phyloP scores from a whole-genome alignment of 306 rosid genomes.

The Dicorynia guianensis region DNA sequence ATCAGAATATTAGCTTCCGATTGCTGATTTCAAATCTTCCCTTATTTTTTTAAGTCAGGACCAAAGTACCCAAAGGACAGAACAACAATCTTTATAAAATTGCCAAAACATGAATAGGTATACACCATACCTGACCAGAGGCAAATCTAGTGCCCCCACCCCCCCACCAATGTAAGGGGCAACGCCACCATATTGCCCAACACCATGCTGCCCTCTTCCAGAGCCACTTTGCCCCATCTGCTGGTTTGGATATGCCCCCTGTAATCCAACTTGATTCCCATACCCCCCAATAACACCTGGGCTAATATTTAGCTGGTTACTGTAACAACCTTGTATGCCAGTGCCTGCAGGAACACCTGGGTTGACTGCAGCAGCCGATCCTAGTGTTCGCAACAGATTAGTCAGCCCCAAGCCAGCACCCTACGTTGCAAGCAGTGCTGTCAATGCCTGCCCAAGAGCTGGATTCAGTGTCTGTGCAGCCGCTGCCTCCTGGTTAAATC shows the following conservation, averaged over 20 bases:
- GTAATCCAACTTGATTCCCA: conserved; percentile 72
- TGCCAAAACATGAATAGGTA: conserved; percentile 7
- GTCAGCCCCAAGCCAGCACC: conserved; percentile 80
- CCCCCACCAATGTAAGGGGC: conserved; percentile 74
- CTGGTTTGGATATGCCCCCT: conserved; percentile 69
- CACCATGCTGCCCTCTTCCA: conserved; percentile 88
- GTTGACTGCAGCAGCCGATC: conserved; percentile 62
- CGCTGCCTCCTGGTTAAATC: conserved; percentile 69
- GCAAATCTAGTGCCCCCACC: conserved; percentile 79
- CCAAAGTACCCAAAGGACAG: no score
- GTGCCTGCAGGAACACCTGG: conserved; percentile 66
- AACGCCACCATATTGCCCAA: conserved; percentile 76
- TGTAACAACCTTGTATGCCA: conserved; percentile 75
- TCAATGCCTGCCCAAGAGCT: conserved; percentile 85
- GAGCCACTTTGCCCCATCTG: conserved; percentile 83
- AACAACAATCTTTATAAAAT: neutral
- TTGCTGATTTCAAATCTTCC: neutral
- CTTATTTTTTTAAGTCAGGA: neutral
- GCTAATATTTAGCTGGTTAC: conserved; percentile 62
- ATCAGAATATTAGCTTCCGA: neutral
- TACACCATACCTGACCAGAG: conserved; percentile 47
- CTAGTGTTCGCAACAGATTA: conserved; percentile 76
- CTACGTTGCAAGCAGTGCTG: conserved; percentile 82
- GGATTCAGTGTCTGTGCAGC: conserved; percentile 76
- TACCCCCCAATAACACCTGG: conserved; percentile 73